Base-by-base conservation (phyloP, 768 basidiomycete genomes). In the Pleurotus djamor region DNA sequence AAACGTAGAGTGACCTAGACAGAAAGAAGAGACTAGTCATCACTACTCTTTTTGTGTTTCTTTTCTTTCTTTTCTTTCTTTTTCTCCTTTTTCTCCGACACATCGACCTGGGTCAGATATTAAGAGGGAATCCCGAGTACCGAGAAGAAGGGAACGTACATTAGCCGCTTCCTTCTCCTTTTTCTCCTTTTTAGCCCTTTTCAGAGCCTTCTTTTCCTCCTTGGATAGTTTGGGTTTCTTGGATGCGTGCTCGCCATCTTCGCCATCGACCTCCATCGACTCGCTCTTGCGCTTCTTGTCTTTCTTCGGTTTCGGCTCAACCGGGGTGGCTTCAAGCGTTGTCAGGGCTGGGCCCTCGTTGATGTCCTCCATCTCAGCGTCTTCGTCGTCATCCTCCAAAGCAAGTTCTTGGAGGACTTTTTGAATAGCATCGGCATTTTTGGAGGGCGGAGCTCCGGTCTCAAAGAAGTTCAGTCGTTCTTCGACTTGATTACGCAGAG, bases 391-490 rank as follows among this genome's bases (percentile, higher is more conserved):
- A 1, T 81, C 82, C 6, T 91, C 92, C 16, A 89, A 69, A 5
- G 83, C 85, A 44, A 96, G 84, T 57, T 83, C 82, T n/a, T 91
- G 85, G 60, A 96, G 67, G 14, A 96, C 95, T 71, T 90, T 92
- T 62, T 88, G 86, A 62, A 97, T 94, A n/a, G 89, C 91, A 61
- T 96, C 95, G 28, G 92, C 82, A 59, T 92, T 97, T 78, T 95
- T 98, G 32, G 85, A 84, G 17, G 96, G 96, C 7, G 94, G 85
- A 6, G 83, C 83, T 5, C 96, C 96, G 0, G 86, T 91, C 73
- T 96, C 95, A 77, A 97, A 99, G 79, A 98, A 98, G 60, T 81
- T 79, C 3, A 99, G 81, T 10, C 97, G 88, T 72, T 98, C 96
- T 71, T 98, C 96, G 12, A 99, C 97, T 74, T 99, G 97, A 4